Base-by-base conservation (phyloP, 78 protist genomes). In the Dictyostelium firmibasis region DNA sequence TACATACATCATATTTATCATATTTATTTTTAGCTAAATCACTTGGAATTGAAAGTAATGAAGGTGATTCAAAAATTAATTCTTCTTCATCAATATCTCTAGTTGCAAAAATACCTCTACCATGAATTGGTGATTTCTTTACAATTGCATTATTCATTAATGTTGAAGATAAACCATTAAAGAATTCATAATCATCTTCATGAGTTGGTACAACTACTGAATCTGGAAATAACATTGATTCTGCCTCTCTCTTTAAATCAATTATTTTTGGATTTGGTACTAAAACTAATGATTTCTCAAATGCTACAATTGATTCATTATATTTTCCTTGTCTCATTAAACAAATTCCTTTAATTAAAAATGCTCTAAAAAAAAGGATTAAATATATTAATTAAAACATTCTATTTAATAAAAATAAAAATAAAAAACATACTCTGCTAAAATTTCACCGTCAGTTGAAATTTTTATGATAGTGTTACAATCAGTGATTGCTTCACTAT, bases 81-180 rank as follows among this genome's bases (percentile, higher is more conserved):
- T 89, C 94, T 29, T 89, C 94, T 25, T 85, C 83, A n/a, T 81
- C 87, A 18, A 89, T 44, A 70, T 89, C 94, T 43, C 64, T 60
- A 6, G 94, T 81, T 20, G 94, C 86, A 60, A 89, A 89, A 5
- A 89, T 36, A n/a, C 94, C 94, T 79, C 94, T 83, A 9, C 94
- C 94, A 70, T 89, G 94, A 38, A 69, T 11, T 11, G 33, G 36
- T 33, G 87, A 81, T 23, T 23, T 36, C 29, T 77, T 79, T 33
- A 89, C 57, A 0, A 23, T 31, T 20, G 75, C 87, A 67, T 41
- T 43, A 41, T 35, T 83, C 29, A 29, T n/a, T 13, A 69, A 11
- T 9, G 72, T 62, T 23, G 47, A 6, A 4, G 72, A 16, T n/a
- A 89, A 8, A 11, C 20, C n/a, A 29, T 64, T 38, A 69, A 43